Evolutionary conservation across 2,329 filamentous ascomycete genomes (phyloP), one percentile per base, ranked within the genome.

Genomic region (Harringtonia lauricola): DNA sequence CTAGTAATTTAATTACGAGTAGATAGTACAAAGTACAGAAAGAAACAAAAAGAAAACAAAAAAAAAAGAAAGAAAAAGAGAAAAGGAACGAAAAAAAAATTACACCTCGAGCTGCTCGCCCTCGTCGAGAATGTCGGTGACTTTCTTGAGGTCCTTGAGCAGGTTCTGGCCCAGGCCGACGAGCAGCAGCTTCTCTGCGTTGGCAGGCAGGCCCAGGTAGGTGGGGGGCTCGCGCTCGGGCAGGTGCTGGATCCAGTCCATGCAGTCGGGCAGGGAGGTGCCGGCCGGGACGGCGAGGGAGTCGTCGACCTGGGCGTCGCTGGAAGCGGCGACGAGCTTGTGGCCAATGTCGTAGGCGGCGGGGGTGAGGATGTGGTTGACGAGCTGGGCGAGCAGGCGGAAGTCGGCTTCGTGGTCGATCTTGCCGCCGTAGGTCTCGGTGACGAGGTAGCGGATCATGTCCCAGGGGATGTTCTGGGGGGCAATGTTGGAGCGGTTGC

Each of bases 341-440:
- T 95, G 88, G 45, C 90, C 86, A 39, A 89, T 83, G 46, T 98
- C 92, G 58, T 94, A 98, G 3, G 92, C 92, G 2, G 83, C 76
- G 0, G 89, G 85, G 0, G 87, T 95, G 51, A 98, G 72, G 61
- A 94, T 81, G 28, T 72, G 74, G 36, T 78, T 64, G 39, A 98
- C 90, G 3, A 98, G 75, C 45, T 75, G 66, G 37, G 73, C 71
- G 15, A 98, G 76, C 36, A 81, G 73, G 41, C 68, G 66, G 62
- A 92, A 95, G 64, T 98, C 92, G 35, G 68, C 81, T 51, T 88
- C 83, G 57, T 95, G 79, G 59, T 98, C 92, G 54, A 98, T 89
- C 70, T 98, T 98, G 62, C 92, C 92, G 51, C 92, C 92, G 58
- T 98, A 98, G 50, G 89, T 96, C 65, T 96, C 90, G 1, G 83